A percentile compares a stretch with the other conserved stretches of the same genome.
Conservation (phyloP, 768 basidiomycete genomes). For the Hortiboletus flavorubellus region DNA sequence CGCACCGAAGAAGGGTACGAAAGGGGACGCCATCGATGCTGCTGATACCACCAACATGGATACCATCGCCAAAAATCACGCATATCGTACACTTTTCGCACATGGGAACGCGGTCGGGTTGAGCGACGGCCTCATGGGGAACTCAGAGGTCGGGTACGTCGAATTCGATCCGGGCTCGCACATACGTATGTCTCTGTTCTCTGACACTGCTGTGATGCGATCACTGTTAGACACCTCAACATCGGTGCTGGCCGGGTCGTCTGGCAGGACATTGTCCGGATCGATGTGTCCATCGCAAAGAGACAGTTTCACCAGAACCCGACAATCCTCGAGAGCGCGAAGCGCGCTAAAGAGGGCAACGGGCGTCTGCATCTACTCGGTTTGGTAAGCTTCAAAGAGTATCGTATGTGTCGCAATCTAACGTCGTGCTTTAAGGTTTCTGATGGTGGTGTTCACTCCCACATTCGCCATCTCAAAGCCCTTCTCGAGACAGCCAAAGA, state of each 20-base stretch:
- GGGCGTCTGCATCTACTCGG: slow-evolving; percentile 89
- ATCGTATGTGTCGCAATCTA: neutral
- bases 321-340: slow-evolving; percentile 66
- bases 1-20: slow-evolving; percentile 58
- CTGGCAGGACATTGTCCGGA: slow-evolving; percentile 97
- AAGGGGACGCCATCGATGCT: slow-evolving; percentile 87
- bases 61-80: slow-evolving; percentile 71
- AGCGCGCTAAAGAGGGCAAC: slow-evolving; percentile 76
- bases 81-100: slow-evolving; percentile 69
- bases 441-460: slow-evolving; percentile 96
- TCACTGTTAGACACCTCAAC: slow-evolving; percentile 73
- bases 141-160: slow-evolving; percentile 93
- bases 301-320: slow-evolving; percentile 78
- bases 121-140: slow-evolving; percentile 94
- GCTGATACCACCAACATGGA: slow-evolving; percentile 90
- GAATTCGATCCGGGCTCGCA: neutral
- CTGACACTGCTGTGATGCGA: neutral
- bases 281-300: slow-evolving; percentile 91
- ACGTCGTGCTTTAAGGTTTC: slow-evolving; percentile 56
- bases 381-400: slow-evolving; percentile 49
- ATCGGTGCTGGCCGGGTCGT: slow-evolving; percentile 93
- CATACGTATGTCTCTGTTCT: neutral
- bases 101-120: slow-evolving; percentile 92
- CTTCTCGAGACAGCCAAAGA: slow-evolving; percentile 90
- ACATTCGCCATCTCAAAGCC: slow-evolving; percentile 86